A percentile compares a stretch with the other conserved stretches of the same genome.
These are phyloP conservation scores for Fusarium chaquense DNA, from an alignment of 2,329 filamentous ascomycete genomes.

Conservation along the genomic window DNA sequence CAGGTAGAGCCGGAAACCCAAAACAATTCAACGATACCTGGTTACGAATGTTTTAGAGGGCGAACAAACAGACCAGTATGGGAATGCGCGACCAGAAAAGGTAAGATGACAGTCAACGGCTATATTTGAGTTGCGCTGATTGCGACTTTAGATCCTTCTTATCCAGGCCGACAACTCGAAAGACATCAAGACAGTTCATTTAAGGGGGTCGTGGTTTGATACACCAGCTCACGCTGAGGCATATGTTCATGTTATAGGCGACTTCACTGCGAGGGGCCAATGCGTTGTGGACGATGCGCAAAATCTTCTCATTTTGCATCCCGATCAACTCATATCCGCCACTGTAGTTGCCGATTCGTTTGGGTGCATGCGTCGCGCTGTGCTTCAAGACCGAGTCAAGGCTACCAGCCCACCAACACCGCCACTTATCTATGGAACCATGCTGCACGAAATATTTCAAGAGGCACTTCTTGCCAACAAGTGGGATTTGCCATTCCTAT, in stretches of 20 bases:
- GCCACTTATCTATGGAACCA: slow-evolving; percentile 89
- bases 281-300: slow-evolving; percentile 85
- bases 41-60: slow-evolving; percentile 79
- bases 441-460: slow-evolving; percentile 96
- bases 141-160: slow-evolving; percentile 72
- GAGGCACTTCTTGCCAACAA: slow-evolving; percentile 84
- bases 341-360: slow-evolving; percentile 98
- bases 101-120: slow-evolving; percentile 59
- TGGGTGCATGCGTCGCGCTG: slow-evolving; percentile 87
- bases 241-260: slow-evolving; percentile 88
- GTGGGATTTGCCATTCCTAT: slow-evolving; percentile 80
- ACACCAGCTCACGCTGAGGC: slow-evolving; percentile 80
- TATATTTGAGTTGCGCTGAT: slow-evolving; percentile 31
- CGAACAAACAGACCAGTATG: slow-evolving; percentile 73
- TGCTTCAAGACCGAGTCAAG: slow-evolving; percentile 95
- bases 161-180: slow-evolving; percentile 83
- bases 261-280: slow-evolving; percentile 75
- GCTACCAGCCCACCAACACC: slow-evolving; percentile 83
- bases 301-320: slow-evolving; percentile 91
- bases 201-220: slow-evolving; percentile 89
- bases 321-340: slow-evolving; percentile 93
- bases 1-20: slow-evolving; percentile 74
- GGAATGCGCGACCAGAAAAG: slow-evolving; percentile 75
- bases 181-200: slow-evolving; percentile 73
- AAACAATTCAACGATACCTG: slow-evolving; percentile 87